A percentile compares a stretch with the other conserved stretches of the same genome.
Conservation (phyloP, 371 early-diverging fungal genomes). For the Lichtheimia ornata region DNA sequence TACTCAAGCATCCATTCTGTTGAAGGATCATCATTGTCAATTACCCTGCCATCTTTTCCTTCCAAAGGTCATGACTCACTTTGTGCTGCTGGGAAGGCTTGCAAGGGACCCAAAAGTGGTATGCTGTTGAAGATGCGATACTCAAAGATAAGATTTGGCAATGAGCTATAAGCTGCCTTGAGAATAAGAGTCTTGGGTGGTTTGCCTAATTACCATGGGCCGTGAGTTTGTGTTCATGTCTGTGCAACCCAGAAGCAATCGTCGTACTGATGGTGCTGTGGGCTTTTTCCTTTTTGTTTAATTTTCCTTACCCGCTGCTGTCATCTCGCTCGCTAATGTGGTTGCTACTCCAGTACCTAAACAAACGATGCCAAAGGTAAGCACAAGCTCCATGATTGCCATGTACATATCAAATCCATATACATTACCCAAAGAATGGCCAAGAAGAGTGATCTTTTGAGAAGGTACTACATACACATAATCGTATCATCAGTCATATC, state of each 20-base stretch:
- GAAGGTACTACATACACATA: constrained; percentile 25
- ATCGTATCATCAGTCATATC: not conserved
- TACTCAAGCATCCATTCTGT: constrained; percentile 36
- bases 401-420: not conserved
- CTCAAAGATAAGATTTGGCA: constrained; percentile 44
- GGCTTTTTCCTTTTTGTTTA: not conserved
- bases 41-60: not conserved
- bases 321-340: constrained; percentile 38
- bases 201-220: constrained; percentile 11
- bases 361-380: not conserved
- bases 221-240: too few species aligned
- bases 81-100: constrained; percentile 29
- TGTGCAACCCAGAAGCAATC: too few species aligned
- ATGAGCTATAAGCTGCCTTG: constrained; percentile 46
- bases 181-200: constrained; percentile 42
- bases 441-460: constrained; percentile 36
- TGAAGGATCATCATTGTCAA: not conserved
- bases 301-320: constrained; percentile 26
- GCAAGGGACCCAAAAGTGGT: constrained; percentile 40
- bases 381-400: not conserved
- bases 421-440: constrained; percentile 44
- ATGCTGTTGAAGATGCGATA: constrained; percentile 31
- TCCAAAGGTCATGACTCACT: constrained; percentile 17
- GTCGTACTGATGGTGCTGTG: too few species aligned
- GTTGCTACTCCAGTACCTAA: constrained; percentile 51